These are phyloP conservation scores for Pichia sporocuriosa DNA, from an alignment of 805 yeast species.

Conservation along the genomic window DNA sequence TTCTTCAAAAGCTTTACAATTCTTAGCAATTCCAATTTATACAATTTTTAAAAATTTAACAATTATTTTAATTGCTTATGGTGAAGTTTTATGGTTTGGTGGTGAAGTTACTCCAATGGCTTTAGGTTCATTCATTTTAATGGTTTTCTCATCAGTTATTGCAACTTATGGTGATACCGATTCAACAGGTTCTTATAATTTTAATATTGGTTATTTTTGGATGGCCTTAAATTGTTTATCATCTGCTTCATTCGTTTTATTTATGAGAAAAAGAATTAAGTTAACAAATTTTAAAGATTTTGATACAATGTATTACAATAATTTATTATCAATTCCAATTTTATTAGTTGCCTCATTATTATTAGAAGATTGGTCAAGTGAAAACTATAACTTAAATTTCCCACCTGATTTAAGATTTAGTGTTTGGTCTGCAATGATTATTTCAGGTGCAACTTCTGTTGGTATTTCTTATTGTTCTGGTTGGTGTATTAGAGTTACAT, in stretches of 20 bases:
- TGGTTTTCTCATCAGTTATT: conserved; percentile 93
- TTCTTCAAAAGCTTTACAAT: conserved; percentile 89
- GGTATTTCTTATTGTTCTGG: conserved; percentile 99
- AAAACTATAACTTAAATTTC: conserved; percentile 70
- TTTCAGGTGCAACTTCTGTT: conserved; percentile 90
- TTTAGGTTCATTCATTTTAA: conserved; percentile 76
- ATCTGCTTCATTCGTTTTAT: conserved; percentile 85
- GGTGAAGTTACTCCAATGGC: conserved; percentile 88
- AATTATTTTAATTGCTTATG: conserved; percentile 93
- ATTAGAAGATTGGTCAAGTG: conserved; percentile 90
- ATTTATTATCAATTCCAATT: conserved; percentile 87
- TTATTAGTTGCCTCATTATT: conserved; percentile 66
- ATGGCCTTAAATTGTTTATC: conserved; percentile 93
- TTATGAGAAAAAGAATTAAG: conserved; percentile 97
- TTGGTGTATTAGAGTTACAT: conserved; percentile 99
- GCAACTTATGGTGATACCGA: conserved; percentile 77
- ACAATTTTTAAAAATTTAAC: conserved; percentile 97
- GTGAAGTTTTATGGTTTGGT: conserved; percentile 96
- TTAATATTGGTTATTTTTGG: conserved; percentile 87
- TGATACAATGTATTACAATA: conserved; percentile 98
- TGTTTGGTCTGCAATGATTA: conserved; percentile 72
- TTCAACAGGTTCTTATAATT: conserved; percentile 33
- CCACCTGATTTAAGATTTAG: conserved; percentile 63
- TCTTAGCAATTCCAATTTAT: conserved; percentile 87
- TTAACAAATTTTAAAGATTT: conserved; percentile 93